A percentile compares a stretch with the other conserved stretches of the same genome.
Conservation (phyloP, 2,329 filamentous ascomycete genomes). For the Bipolaris zeicola region DNA sequence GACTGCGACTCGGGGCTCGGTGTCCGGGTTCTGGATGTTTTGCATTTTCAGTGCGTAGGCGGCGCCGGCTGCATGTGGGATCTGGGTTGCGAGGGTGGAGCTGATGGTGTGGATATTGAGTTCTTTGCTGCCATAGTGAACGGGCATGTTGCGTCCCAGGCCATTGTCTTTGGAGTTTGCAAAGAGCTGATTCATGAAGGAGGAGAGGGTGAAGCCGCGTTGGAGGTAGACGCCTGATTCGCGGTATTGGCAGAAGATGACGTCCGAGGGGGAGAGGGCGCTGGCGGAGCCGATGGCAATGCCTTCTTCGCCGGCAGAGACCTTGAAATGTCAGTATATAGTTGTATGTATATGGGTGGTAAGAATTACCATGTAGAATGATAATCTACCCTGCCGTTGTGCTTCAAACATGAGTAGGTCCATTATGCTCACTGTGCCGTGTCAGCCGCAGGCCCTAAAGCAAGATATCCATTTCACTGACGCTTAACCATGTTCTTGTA, state of each 20-base stretch:
- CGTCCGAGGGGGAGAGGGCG: conserved; percentile 80
- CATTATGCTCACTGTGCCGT: conserved; percentile 73
- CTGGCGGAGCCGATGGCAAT: conserved; percentile 89
- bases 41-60: conserved; percentile 89
- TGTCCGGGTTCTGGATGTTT: conserved; percentile 70
- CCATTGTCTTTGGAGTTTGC: conserved; percentile 82
- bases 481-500: conserved; percentile 69
- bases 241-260: conserved; percentile 92
- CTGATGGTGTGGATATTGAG: conserved; percentile 89
- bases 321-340: conserved; percentile 42
- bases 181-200: conserved; percentile 97
- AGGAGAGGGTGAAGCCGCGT: conserved; percentile 80
- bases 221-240: conserved; percentile 91
- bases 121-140: conserved; percentile 87
- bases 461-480: conserved; percentile 29
- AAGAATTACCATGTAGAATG: conserved; percentile 88
- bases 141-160: conserved; percentile 91
- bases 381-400: conserved; percentile 88
- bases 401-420: conserved; percentile 98
- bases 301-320: conserved; percentile 90
- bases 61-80: conserved; percentile 85
- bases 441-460: conserved; percentile 7
- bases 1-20: conserved; percentile 67
- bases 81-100: conserved; percentile 84
- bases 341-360: not conserved